Conservation (phyloP, 768 basidiomycete species). For the Tricholoma matsutake region DNA sequence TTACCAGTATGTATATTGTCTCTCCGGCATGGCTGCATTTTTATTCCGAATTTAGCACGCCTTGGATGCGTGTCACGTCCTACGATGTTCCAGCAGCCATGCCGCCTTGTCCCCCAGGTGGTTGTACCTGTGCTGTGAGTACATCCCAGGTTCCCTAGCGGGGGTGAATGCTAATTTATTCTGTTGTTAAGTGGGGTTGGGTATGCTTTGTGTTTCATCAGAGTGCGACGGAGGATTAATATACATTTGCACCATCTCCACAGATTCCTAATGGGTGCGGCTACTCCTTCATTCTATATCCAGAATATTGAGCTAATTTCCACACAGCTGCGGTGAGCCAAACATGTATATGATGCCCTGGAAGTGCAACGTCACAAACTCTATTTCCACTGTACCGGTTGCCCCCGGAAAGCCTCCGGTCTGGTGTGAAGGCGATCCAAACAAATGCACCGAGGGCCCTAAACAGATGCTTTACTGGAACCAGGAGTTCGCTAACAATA, state of each 20-base stretch:
- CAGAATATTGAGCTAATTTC: background rate
- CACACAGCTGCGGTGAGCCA: slow-evolving; percentile 44
- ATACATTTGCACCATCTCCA: background rate
- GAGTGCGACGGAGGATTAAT: background rate
- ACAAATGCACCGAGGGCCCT: slow-evolving; percentile 42
- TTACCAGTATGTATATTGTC: slow-evolving; percentile 36
- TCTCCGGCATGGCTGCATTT: background rate
- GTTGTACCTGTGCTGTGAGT: slow-evolving; percentile 53
- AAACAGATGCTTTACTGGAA: slow-evolving; percentile 60
- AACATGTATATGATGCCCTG: slow-evolving; percentile 50
- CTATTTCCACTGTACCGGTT: slow-evolving; percentile 37
- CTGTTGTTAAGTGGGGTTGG: slow-evolving; percentile 46
- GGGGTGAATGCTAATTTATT: slow-evolving; percentile 1
- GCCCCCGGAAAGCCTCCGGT: slow-evolving; percentile 42
- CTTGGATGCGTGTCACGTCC: slow-evolving; percentile 46
- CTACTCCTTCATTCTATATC: background rate
- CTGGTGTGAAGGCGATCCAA: slow-evolving; percentile 49
- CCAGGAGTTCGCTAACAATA: slow-evolving; percentile 46
- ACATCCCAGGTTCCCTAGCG: background rate
- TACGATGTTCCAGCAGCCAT: slow-evolving; percentile 48
- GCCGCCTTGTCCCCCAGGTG: slow-evolving; percentile 47
- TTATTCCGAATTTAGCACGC: slow-evolving; percentile 36
- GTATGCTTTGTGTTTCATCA: slow-evolving; percentile 24
- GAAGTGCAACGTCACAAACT: slow-evolving; percentile 46
- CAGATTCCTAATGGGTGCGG: slow-evolving; percentile 40